Conservation (phyloP, 2,329 filamentous ascomycete genomes). For the Trichoderma harzianum region DNA sequence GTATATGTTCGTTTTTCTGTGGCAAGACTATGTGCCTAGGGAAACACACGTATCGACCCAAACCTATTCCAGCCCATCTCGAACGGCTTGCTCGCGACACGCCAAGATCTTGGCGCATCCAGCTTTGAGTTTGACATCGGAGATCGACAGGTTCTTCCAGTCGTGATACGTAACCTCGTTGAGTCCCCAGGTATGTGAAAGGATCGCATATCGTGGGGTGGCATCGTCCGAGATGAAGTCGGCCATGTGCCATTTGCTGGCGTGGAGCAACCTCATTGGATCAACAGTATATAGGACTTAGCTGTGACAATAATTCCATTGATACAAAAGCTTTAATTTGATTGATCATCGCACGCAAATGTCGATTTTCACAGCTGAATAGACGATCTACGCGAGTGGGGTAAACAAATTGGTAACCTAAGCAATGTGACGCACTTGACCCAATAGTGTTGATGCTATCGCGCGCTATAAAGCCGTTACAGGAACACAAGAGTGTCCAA, state of each 20-base stretch:
- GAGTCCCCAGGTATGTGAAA: background rate
- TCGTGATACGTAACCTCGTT: background rate
- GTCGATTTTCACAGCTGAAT: too few relatives aligned
- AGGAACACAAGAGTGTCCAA: too few relatives aligned
- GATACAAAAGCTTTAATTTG: background rate
- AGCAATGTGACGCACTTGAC: too few relatives aligned
- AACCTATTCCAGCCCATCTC: background rate
- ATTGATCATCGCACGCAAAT: too few relatives aligned
- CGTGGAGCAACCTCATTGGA: background rate
- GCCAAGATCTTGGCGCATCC: background rate
- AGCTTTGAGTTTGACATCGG: background rate
- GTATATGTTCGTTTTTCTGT: background rate
- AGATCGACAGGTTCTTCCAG: background rate
- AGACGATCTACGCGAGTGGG: too few relatives aligned
- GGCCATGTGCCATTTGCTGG: background rate
- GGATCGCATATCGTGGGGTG: background rate
- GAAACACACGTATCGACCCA: background rate
- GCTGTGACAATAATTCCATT: background rate
- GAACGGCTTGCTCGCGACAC: background rate
- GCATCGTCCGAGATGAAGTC: background rate
- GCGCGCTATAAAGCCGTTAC: too few relatives aligned
- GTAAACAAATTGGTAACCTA: too few relatives aligned
- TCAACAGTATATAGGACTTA: background rate
- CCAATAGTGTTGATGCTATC: too few relatives aligned
- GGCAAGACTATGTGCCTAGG: rapidly evolving